Evolutionary conservation across 176 grass and related monocot genomes (phyloP), one percentile per base, ranked within the genome.

Genomic region (Tillandsia leiboldiana): DNA sequence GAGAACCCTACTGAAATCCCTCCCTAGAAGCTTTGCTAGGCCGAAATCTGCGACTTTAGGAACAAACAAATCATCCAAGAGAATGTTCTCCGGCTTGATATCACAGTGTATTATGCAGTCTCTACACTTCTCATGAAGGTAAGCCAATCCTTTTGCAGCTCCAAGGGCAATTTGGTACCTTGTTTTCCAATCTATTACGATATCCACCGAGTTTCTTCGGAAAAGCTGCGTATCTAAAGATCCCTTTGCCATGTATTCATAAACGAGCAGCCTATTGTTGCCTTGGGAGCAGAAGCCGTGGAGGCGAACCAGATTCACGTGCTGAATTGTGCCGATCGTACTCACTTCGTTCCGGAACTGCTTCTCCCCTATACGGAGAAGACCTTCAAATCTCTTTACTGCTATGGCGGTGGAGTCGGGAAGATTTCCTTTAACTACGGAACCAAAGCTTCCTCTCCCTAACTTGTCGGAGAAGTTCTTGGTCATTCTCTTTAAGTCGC

Each of bases 51-150:
- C 67, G 6, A 90, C 47, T 51, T 90, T 86, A 2, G 87, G 65
- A 1, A 74, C 48, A 3, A 86, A 63, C 3, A 3, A 3, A 3
- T 20, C 70, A 23, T 82, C 74, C 3, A 92, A 15, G 2, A 86
- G 64, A 47, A 92, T 92, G 80, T 92, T 92, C 63, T 92, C 89
- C 12, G 85, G 89, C 70, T 92, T 88, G 63, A 92, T 51, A 77
- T 86, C 89, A 61, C 84, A 85, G 79, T 92, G 85, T 15, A 87
- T 85, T 53, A 91, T 91, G 68, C 79, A 67, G 71, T 85, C 79
- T 49, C 72, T 50, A 65, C 85, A 92, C 48, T 65, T 78, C 53
- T 83, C 65, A 14, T 88, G 89, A 11, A 88, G 72, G 63, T 90
- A 90, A 3, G 66, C 51, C 11, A 91, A 53, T 2, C 81, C 84